Evolutionary conservation across 805 yeast species (phyloP), one percentile per base, ranked within the genome.

Genomic region (Wickerhamomyces rabaulensis): DNA sequence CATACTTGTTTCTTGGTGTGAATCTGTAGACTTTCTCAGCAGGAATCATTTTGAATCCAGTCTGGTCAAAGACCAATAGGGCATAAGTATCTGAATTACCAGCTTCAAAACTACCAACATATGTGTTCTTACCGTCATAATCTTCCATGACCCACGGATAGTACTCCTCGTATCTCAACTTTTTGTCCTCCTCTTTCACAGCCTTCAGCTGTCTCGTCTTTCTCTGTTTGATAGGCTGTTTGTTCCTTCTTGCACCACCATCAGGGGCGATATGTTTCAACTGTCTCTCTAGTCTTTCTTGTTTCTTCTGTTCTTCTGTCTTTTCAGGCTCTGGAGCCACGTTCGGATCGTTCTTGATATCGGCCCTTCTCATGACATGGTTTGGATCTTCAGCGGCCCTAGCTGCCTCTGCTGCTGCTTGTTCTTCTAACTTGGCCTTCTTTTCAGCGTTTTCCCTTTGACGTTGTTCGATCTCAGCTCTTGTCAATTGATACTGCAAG

Each of bases 141-240:
- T 94, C 99, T 68, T 94, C 99, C 74, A 94, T 71, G 16, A 94
- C 96, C 99, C 99, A 94, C 0, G 99, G 99, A 58, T 87, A 92
- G 64, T 84, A 88, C 67, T 94, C 99, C 68, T 94, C 99, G 62
- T 92, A 94, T 61, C 98, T 75, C 52, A 94, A 71, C 60, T 81
- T 84, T 52, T 92, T 77, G 50, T 88, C 91, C 9, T 79, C 79
- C 56, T 91, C 98, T 59, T 89, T 89, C 62, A 88, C 80, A 23
- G 84, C 78, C 55, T 78, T 82, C 17, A 89, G 79, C 64, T 91
- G 96, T 57, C 91, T 78, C 2, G 97, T 90, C 63, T 90, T 90
- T 53, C 87, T 78, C 61, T 83, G 85, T 62, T 84, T 85, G 60
- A 82, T 44, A 69, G 49, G 78, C 63, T 75, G 77, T 48, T 79